A percentile compares a stretch with the other conserved stretches of the same genome.
These are phyloP conservation scores for Irpex sp. DNA, from an alignment of 1,284 basidiomycete species.

Conservation along the genomic window DNA sequence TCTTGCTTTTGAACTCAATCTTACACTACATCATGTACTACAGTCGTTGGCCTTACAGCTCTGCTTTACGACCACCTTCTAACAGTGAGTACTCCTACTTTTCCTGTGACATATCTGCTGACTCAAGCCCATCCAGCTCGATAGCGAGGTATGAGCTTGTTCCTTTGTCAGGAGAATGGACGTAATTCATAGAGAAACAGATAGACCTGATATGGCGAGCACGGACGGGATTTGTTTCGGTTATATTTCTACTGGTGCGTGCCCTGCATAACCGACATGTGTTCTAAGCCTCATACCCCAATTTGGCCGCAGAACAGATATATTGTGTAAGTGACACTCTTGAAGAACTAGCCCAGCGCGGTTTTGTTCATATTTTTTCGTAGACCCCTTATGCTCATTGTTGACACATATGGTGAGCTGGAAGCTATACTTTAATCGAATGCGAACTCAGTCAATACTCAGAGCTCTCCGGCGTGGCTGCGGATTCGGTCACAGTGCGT, in stretches of 20 bases:
- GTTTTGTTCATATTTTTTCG: neutral
- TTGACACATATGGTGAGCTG: constrained; percentile 27
- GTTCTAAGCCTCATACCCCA: too few species aligned
- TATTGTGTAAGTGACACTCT: constrained; percentile 21
- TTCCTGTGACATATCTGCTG: neutral
- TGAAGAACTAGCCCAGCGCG: neutral
- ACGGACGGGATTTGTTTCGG: constrained; percentile 24
- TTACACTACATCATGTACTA: neutral
- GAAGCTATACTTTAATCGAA: neutral
- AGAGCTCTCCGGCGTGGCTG: constrained; percentile 18
- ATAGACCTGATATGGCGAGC: constrained; percentile 25
- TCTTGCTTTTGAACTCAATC: neutral
- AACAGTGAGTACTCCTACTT: constrained; percentile 20
- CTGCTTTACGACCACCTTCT: constrained; percentile 28
- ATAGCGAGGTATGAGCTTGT: constrained; percentile 22
- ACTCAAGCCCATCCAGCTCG: constrained; percentile 18
- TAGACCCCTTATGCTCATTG: constrained; percentile 25
- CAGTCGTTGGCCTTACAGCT: constrained; percentile 27
- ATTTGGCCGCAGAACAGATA: constrained; percentile 25
- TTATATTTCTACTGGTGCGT: constrained; percentile 27
- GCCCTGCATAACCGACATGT: neutral
- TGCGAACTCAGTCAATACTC: neutral
- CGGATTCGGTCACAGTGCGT: constrained; percentile 17
- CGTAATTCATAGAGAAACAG: constrained; percentile 11
- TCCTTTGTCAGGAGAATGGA: too few species aligned